phyloP scores from a whole-genome alignment of 306 rosid species.

The Boehmeria nivea region DNA sequence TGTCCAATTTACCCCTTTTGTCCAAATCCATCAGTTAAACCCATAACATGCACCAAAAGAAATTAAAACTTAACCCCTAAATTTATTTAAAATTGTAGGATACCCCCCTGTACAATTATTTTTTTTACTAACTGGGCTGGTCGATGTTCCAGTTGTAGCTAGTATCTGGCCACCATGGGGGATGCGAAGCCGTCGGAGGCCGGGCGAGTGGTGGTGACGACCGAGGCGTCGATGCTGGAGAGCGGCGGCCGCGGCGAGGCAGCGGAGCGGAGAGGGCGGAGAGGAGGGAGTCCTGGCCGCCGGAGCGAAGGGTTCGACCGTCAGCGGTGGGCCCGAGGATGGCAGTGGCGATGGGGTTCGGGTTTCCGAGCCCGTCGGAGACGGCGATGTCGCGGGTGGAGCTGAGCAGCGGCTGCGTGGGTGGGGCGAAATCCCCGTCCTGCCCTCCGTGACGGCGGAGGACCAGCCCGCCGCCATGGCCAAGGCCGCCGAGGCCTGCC shows the following conservation, averaged over 20 bases:
- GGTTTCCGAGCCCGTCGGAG: slow-evolving; percentile 59
- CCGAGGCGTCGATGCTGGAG: slow-evolving; percentile 64
- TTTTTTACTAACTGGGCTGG: too few relatives aligned
- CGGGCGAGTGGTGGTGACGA: slow-evolving; percentile 45
- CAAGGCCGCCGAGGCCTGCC: slow-evolving; percentile 68
- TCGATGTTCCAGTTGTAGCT: too few relatives aligned
- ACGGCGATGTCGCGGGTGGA: slow-evolving; percentile 74
- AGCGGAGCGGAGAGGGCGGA: slow-evolving; percentile 53
- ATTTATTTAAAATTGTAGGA: too few relatives aligned
- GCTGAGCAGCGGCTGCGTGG: slow-evolving; percentile 73
- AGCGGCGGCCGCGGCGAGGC: slow-evolving; percentile 55
- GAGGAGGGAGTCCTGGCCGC: slow-evolving; percentile 72
- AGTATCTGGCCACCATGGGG: too few relatives aligned
- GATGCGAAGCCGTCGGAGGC: slow-evolving; percentile 71
- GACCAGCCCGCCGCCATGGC: slow-evolving; percentile 71
- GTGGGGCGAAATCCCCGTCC: slow-evolving; percentile 89
- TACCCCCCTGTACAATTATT: too few relatives aligned
- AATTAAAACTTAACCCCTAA: too few relatives aligned
- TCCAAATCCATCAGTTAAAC: too few relatives aligned
- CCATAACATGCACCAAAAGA: too few relatives aligned
- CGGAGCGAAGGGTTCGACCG: slow-evolving; percentile 48
- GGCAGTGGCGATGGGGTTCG: slow-evolving; percentile 46
- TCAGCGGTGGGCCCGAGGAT: slow-evolving; percentile 15
- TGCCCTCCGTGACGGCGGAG: slow-evolving; percentile 92
- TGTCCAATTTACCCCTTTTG: too few relatives aligned